Base-by-base conservation (phyloP, 371 early-diverging fungal genomes). In the Mortierella sp. region DNA sequence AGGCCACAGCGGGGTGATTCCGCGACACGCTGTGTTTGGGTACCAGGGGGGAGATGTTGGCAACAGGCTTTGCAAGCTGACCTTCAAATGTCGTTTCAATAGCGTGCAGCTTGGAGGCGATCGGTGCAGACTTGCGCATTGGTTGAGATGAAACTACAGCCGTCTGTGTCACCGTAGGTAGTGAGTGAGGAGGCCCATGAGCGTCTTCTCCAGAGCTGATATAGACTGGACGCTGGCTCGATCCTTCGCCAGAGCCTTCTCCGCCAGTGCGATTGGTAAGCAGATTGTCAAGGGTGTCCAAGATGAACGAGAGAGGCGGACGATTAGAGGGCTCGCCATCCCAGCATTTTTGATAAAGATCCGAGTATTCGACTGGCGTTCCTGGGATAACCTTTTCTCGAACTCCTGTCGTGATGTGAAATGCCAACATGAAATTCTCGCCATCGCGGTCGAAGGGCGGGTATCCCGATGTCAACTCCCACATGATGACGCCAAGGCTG, bases 401-500 rank as follows among this genome's bases (percentile, higher is more conserved):
- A 34, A 46, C 64, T 43, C 85, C 86, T 13, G 69, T 72, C 31
- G 77, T 75, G 69, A 88, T 86, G 21, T 81, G 78, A 43, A 78
- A 76, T 5, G 81, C 76, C 26, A 85, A 69, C 71, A 81, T 28
- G 57, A 74, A 85, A 61, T 81, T 81, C 51, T 85, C 81, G n/a
- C 82, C 82, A 34, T 83, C 84, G 3, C 69, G 73, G 28, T 73
- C 73, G 46, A 86, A 88, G 9, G 87, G 88, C 16, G 81, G 81
- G 11, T 74, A 55, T 21, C 90, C 90, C 16, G 90, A 90, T 26
- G 88, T 80, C 50, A 91, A 72, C 71, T 91, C 90, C 88, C 89
- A 90, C 90, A 91, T 89, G 67, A 91, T 87, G 50, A 91, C 83
- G 14, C 91, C 91, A 46, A 91, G 64, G 55, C 89, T 88, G 76